Evolutionary conservation across 306 rosid genomes (phyloP), one percentile per base, ranked within the genome.

Genomic region (Glycine latifolia): DNA sequence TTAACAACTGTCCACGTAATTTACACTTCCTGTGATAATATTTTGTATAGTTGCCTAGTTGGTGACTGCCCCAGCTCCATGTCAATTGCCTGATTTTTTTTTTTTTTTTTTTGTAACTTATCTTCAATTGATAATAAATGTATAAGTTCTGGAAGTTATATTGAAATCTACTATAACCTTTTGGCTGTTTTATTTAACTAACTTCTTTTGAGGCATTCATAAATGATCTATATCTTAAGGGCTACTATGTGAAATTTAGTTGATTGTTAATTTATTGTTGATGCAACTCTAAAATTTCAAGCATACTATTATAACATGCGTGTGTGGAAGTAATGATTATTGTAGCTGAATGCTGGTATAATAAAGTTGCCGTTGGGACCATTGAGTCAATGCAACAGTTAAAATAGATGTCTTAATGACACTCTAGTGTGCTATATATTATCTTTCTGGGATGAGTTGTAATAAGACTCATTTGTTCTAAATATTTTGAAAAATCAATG

Each of bases 391-490:
- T 61, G 35, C 44, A 17, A 71, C 50, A 58, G 71, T 46, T 65
- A 7, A 54, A 48, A 10, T 35, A 58, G 62, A 61, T 79, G 48
- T 33, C 52, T 44, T 44, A 48, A n/a, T 69, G 7, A 54, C 35
- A 59, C 49, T 12, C 20, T 39, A 4, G 48, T 37, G 15, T 71
- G 10, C 6, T 39, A 9, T 62, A 10, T 20, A 17, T 15, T 59
- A 71, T 80, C 67, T 59, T 71, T 72, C 33, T 62, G 0, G 54
- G 48, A 61, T 35, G 44, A 80, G 26, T 61, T 81, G 58, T 49
- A 11, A 6, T 52, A 20, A 46, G 56, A 72, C 7, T 62, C 5
- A 1, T 50, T 53, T 49, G 16, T 49, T 52, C 43, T 55, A 49
- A 48, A 50, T 61, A 49, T 49, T 49, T 61, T 37, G 47, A 5